Conservation (phyloP, 441 rosid genomes). For the Manihot esculenta region DNA sequence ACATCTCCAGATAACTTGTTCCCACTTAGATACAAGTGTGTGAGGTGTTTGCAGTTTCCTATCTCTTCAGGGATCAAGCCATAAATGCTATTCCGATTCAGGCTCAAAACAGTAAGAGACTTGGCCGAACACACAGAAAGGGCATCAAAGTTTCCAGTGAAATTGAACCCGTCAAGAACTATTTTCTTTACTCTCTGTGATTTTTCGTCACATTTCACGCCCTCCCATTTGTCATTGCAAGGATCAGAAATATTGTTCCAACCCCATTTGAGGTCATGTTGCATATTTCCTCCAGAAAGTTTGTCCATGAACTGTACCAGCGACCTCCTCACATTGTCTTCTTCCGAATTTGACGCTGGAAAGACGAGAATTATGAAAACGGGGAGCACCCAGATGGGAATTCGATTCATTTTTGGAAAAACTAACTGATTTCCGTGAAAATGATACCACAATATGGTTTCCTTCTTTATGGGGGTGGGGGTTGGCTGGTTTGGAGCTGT, state of each 20-base stretch:
- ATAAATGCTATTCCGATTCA: slow-evolving; percentile 35
- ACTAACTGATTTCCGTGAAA: background rate
- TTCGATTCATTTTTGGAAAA: slow-evolving; percentile 27
- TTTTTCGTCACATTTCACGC: slow-evolving; percentile 34
- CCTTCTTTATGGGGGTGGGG: slow-evolving; percentile 3
- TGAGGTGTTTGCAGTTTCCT: slow-evolving; percentile 40
- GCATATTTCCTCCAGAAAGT: slow-evolving; percentile 36
- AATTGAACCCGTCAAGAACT: slow-evolving; percentile 42
- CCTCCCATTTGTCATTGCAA: slow-evolving; percentile 47
- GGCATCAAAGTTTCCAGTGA: slow-evolving; percentile 48
- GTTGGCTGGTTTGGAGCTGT: background rate
- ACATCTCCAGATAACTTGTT: slow-evolving; percentile 45
- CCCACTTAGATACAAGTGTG: slow-evolving; percentile 42
- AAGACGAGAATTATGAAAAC: slow-evolving; percentile 35
- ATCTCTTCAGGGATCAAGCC: slow-evolving; percentile 43
- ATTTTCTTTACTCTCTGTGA: slow-evolving; percentile 35
- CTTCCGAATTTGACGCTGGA: slow-evolving; percentile 33
- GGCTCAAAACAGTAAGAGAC: slow-evolving; percentile 52
- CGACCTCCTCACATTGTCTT: slow-evolving; percentile 35
- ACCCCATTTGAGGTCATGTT: slow-evolving; percentile 36
- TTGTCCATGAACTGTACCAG: slow-evolving; percentile 47
- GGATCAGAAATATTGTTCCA: slow-evolving; percentile 58
- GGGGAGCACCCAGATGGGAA: slow-evolving; percentile 26
- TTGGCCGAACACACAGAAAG: slow-evolving; percentile 36
- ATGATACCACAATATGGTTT: background rate